phyloP scores from a whole-genome alignment of 495 filamentous ascomycete genomes.

The Daldinia caldariorum region DNA sequence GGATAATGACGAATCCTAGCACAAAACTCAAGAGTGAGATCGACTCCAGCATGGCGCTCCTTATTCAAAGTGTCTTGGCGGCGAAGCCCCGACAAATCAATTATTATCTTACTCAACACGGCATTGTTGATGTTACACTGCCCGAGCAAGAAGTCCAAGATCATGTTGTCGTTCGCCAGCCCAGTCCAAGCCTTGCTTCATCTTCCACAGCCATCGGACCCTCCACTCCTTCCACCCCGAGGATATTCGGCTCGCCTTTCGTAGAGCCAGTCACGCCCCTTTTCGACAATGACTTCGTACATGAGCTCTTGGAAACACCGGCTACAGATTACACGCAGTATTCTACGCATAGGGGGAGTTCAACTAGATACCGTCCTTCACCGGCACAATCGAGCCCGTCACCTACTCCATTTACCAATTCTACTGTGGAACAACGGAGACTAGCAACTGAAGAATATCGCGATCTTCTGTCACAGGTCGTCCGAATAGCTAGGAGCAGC shows the following conservation, averaged over 20 bases:
- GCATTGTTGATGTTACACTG: conserved; percentile 21
- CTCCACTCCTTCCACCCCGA: conserved; percentile 27
- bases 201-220: conserved; percentile 16
- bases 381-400: background rate
- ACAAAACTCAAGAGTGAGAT: conserved; percentile 32
- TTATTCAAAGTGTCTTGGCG: conserved; percentile 16
- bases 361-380: background rate
- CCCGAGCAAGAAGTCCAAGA: conserved; percentile 17
- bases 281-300: background rate
- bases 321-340: conserved; percentile 4
- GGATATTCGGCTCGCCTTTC: background rate
- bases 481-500: conserved; percentile 40
- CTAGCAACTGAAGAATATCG: conserved; percentile 28
- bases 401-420: background rate
- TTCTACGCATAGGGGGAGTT: background rate
- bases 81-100: conserved; percentile 31
- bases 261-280: conserved; percentile 11
- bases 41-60: background rate
- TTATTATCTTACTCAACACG: conserved; percentile 27
- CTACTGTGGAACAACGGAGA: background rate
- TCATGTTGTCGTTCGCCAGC: background rate
- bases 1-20: conserved; percentile 50
- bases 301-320: conserved; percentile 1
- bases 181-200: conserved; percentile 3
- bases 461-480: conserved; percentile 46